Evolutionary conservation across 2,329 filamentous ascomycete genomes (phyloP), one percentile per base, ranked within the genome.

Genomic region (Fusarium buharicum): DNA sequence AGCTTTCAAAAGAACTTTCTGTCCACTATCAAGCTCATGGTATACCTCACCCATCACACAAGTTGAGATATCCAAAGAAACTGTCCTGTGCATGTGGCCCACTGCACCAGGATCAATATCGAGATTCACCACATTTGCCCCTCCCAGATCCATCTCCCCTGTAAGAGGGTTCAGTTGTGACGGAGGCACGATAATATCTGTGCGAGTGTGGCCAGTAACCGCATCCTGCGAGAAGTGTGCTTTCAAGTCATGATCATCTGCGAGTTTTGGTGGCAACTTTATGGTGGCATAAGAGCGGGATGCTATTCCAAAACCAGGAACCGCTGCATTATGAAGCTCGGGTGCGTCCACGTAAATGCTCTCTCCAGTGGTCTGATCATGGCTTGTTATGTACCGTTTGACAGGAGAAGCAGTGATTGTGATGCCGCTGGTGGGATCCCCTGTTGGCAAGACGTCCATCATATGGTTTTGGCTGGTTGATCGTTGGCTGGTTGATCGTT

Each of bases 51-150:
- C 54, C 54, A 54, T 40, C 1, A 57, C 49, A 30, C 49, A 57
- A 33, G 49, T 57, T 5, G 49, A 57, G 13, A 57, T 54, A n/a
- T 57, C 49, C 14, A 57, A 22, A 22, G 54, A 57, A 17, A 57
- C 34, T 2, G 54, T 57, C 30, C 54, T 22, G 22, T 57, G 54
- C 48, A 41, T 36, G 18, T 54, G 54, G 11, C 54, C 54, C 14
- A 57, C 49, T 4, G 41, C 40, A 31, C 49, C 49, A 27, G 49
- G 49, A 12, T 54, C 49, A 1, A 57, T 27, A n/a, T 54, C 54
- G 10, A 57, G 41, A 10, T 57, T 57, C 11, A 57, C 18, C 6
- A 57, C 49, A 47, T 54, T 57, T 18, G 36, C 54, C 9, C 39
- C 54, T 27, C 54, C 54, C 8, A 57, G 24, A 22, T 54, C 49